These are phyloP conservation scores for Paracoccidioides lutzii DNA, from an alignment of 2,329 filamentous ascomycete species.

Conservation along the genomic window DNA sequence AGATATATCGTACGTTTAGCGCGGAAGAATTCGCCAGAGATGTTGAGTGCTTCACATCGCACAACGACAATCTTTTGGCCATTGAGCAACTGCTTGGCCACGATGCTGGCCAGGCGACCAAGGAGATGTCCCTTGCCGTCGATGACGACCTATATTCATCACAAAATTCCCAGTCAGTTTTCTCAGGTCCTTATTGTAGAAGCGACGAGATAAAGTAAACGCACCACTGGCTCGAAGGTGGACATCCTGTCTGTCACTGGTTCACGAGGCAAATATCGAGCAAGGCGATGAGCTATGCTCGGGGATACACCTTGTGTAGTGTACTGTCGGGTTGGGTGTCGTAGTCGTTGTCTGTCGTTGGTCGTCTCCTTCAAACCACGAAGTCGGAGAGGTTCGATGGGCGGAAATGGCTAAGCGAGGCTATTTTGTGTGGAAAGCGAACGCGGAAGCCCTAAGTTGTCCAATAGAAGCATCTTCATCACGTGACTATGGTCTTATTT, in stretches of 20 bases:
- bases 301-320: conserved; percentile 30
- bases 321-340: conserved; percentile 37
- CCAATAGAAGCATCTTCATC: conserved; percentile 17
- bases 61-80: conserved; percentile 99
- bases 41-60: conserved; percentile 98
- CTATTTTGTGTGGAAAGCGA: conserved; percentile 25
- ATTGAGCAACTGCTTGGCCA: conserved; percentile 97
- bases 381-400: conserved; percentile 18
- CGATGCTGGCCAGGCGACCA: conserved; percentile 93
- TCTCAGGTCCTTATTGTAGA: conserved; percentile 6
- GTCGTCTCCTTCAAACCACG: conserved; percentile 26
- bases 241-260: conserved; percentile 46
- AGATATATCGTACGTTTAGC: conserved; percentile 80
- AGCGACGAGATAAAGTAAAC: conserved; percentile 22
- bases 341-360: conserved; percentile 6
- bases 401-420: conserved; percentile 28
- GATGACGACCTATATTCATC: conserved; percentile 71
- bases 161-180: conserved; percentile 23
- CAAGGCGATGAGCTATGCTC: conserved; percentile 29
- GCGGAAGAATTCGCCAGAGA: conserved; percentile 99
- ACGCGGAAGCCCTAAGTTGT: conserved; percentile 28
- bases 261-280: conserved; percentile 30
- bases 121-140: conserved; percentile 99
- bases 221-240: conserved; percentile 53
- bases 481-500: conserved; percentile 14